Evolutionary conservation across 2,329 filamentous ascomycete genomes (phyloP).

Genomic region (Colletotrichum zoysiae): DNA sequence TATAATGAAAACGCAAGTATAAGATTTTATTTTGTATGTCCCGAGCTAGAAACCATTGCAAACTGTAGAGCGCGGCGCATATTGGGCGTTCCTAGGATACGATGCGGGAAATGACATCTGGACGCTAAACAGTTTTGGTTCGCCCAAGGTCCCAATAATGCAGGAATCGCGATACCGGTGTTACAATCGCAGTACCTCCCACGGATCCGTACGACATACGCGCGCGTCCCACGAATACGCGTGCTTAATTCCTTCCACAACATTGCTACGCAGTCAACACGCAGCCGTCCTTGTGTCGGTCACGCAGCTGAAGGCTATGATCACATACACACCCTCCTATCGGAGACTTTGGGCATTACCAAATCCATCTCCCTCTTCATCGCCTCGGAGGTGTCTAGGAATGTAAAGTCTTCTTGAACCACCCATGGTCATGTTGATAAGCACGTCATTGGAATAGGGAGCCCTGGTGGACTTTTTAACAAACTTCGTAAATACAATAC

Average conservation of each 20-base stretch:
- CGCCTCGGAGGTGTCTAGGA: not conserved
- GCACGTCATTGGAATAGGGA: not conserved
- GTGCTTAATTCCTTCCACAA: not conserved
- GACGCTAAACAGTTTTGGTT: not conserved
- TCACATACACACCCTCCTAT: not conserved
- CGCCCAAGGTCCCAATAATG: not conserved
- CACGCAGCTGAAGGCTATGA: not conserved
- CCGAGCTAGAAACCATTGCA: not conserved
- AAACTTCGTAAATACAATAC: not conserved
- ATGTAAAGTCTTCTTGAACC: not conserved
- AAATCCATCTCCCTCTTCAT: not conserved
- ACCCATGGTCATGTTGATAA: not conserved
- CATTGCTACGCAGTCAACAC: not conserved
- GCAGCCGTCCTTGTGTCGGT: not conserved
- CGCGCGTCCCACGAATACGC: not conserved
- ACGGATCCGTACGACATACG: not conserved
- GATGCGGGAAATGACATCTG: not conserved
- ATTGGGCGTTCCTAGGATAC: not conserved
- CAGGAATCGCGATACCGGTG: not conserved
- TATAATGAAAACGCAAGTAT: not conserved
- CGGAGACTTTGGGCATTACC: not conserved
- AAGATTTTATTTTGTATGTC: too few relatives aligned
- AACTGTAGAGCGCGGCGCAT: too few relatives aligned
- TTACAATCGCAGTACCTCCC: not conserved
- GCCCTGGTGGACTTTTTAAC: not conserved